Evolutionary conservation across 305 asterid species (phyloP).

Genomic region (Fraxinus albicans): DNA sequence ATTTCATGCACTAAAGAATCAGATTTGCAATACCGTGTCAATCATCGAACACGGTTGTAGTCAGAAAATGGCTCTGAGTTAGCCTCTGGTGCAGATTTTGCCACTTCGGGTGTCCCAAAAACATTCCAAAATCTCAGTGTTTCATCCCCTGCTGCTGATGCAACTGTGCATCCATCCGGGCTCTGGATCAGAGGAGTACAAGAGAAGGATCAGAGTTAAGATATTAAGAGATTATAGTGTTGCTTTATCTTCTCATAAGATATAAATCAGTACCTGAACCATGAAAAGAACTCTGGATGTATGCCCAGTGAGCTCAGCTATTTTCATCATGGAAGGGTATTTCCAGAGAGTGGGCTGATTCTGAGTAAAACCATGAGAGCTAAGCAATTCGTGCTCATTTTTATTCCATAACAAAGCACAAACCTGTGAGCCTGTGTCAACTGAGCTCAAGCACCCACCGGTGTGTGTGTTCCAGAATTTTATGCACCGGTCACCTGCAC

Average conservation of each 20-base stretch:
- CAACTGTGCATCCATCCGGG: slow-evolving; percentile 49
- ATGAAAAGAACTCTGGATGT: slow-evolving; percentile 40
- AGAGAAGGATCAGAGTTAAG: neutral
- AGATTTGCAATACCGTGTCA: neutral
- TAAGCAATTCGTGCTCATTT: slow-evolving; percentile 47
- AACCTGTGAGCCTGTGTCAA: slow-evolving; percentile 49
- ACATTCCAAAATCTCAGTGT: slow-evolving; percentile 83
- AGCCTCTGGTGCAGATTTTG: slow-evolving; percentile 52
- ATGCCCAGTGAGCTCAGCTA: slow-evolving; percentile 30
- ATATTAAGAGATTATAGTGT: neutral
- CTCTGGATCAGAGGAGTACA: slow-evolving; percentile 25
- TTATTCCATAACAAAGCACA: slow-evolving; percentile 51
- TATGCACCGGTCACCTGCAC: slow-evolving; percentile 38
- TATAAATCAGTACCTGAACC: slow-evolving; percentile 38
- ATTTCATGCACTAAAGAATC: neutral
- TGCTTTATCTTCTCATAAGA: neutral
- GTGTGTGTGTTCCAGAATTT: slow-evolving; percentile 51
- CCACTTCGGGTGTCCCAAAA: slow-evolving; percentile 77
- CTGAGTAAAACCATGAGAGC: slow-evolving; percentile 49
- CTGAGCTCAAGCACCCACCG: slow-evolving; percentile 49
- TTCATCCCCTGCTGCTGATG: slow-evolving; percentile 52
- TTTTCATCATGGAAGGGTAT: slow-evolving; percentile 53
- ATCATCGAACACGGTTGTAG: slow-evolving; percentile 56
- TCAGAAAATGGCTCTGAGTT: slow-evolving; percentile 63
- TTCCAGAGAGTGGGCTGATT: slow-evolving; percentile 57